These are phyloP conservation scores for Fusarium pininemorale DNA, from an alignment of 2,329 filamentous ascomycete genomes.

Conservation along the genomic window DNA sequence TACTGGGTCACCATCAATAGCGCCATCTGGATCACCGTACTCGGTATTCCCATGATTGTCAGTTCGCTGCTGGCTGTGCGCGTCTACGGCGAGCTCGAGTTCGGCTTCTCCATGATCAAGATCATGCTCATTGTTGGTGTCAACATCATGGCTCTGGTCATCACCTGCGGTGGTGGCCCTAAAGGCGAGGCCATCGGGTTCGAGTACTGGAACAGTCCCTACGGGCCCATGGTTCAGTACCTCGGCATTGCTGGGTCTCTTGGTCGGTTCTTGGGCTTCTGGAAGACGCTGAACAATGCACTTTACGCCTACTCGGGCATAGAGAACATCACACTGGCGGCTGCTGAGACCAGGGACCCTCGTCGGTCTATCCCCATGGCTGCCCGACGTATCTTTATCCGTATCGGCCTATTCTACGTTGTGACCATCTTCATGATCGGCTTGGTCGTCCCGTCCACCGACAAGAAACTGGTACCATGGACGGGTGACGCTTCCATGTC, in stretches of 20 bases:
- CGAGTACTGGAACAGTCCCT: background rate
- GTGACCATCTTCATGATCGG: slow-evolving; percentile 8
- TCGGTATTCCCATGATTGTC: background rate
- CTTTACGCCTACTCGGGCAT: slow-evolving; percentile 2
- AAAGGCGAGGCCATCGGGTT: background rate
- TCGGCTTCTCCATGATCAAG: background rate
- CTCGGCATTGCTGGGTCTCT: background rate
- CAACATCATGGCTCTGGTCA: background rate
- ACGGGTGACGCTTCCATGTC: background rate
- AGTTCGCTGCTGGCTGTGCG: background rate
- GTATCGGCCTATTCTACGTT: background rate
- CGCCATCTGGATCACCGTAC: background rate
- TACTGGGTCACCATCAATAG: slow-evolving; percentile 3
- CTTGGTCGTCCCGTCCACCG: background rate
- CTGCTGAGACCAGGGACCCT: background rate
- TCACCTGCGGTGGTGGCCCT: slow-evolving; percentile 1
- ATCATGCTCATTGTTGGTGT: slow-evolving; percentile 4
- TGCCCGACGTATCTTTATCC: background rate
- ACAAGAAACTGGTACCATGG: background rate
- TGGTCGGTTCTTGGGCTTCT: background rate
- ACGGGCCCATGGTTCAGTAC: slow-evolving; percentile 4
- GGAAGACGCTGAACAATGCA: background rate
- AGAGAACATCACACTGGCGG: background rate
- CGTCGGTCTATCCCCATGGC: slow-evolving; percentile 1
- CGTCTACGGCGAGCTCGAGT: slow-evolving; percentile 1